Evolutionary conservation across 176 grass and related monocot species (phyloP).

Genomic region (Areca catechu): DNA sequence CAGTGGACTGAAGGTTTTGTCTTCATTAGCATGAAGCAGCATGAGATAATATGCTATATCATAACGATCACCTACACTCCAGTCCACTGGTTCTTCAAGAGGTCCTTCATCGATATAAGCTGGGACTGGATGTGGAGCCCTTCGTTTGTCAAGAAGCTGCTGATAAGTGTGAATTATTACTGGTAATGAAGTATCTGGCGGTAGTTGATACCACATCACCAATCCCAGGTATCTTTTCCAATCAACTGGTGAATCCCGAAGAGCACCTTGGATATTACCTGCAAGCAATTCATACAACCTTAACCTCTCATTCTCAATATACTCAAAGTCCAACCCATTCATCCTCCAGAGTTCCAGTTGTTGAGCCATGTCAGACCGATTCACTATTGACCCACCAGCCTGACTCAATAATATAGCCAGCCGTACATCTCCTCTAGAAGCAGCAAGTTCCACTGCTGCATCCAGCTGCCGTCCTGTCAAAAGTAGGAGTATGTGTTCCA

Average conservation of each 20-base stretch:
- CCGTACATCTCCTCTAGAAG: constrained; percentile 67
- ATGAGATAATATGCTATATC: constrained; percentile 90
- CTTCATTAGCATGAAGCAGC: constrained; percentile 82
- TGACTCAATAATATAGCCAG: constrained; percentile 71
- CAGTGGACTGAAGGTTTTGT: constrained; percentile 37
- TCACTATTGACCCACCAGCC: constrained; percentile 69
- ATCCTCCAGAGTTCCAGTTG: constrained; percentile 75
- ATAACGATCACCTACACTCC: constrained; percentile 48
- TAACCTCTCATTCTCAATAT: constrained; percentile 66
- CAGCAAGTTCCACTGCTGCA: constrained; percentile 61
- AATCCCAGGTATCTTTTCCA: constrained; percentile 92
- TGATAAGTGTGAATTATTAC: constrained; percentile 62
- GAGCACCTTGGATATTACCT: constrained; percentile 59
- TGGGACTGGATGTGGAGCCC: constrained; percentile 82
- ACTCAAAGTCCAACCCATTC: constrained; percentile 79
- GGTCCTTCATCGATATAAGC: constrained; percentile 86
- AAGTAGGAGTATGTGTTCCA: constrained; percentile 77
- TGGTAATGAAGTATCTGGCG: constrained; percentile 54
- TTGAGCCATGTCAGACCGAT: constrained; percentile 64
- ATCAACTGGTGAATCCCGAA: constrained; percentile 57
- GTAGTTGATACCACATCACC: constrained; percentile 74
- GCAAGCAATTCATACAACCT: constrained; percentile 76
- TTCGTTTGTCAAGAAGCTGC: constrained; percentile 55
- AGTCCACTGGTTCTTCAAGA: constrained; percentile 50
- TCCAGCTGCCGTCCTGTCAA: constrained; percentile 77